Conservation (phyloP, 768 basidiomycete species). For the Leccinum disarticulatum region DNA sequence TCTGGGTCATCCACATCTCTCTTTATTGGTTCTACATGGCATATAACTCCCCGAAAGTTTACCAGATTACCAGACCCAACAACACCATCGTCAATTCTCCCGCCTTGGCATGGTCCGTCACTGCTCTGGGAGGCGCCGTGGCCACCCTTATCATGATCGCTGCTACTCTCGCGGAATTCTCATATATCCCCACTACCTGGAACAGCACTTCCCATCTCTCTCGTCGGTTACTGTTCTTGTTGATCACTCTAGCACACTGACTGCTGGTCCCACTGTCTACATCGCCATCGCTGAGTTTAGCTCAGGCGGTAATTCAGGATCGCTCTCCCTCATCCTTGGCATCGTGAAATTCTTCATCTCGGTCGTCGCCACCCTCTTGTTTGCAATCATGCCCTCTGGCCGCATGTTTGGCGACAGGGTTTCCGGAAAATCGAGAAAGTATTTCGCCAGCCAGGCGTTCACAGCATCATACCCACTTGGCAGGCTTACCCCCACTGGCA, state of each 20-base stretch:
- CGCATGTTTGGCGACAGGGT: constrained; percentile 99
- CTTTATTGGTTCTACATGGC: constrained; percentile 97
- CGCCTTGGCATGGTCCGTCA: constrained; percentile 90
- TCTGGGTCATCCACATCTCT: constrained; percentile 97
- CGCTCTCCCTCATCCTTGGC: constrained; percentile 88
- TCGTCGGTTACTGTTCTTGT: constrained; percentile 84
- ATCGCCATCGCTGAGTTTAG: constrained; percentile 80
- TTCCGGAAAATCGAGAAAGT: constrained; percentile 91
- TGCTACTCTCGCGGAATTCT: constrained; percentile 93
- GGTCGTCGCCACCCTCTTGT: constrained; percentile 79
- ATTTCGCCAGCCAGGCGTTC: constrained; percentile 97
- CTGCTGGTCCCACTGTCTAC: constrained; percentile 92
- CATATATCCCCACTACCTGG: constrained; percentile 98
- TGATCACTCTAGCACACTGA: constrained; percentile 84
- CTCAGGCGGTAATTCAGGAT: constrained; percentile 55
- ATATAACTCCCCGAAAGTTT: constrained; percentile 88
- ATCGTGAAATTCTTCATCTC: constrained; percentile 97
- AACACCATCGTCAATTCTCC: constrained; percentile 53
- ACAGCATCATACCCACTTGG: constrained; percentile 80
- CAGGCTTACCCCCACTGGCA: constrained; percentile 55
- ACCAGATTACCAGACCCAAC: constrained; percentile 42
- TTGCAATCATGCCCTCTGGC: constrained; percentile 91
- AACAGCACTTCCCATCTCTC: constrained; percentile 97
- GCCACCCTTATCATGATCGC: constrained; percentile 96
- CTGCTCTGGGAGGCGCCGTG: constrained; percentile 92